Percentiles rank a stretch among this genome's conserved stretches.
phyloP scores from a whole-genome alignment of 352 stramenopile genomes.

The Globisporangium okanoganense region DNA sequence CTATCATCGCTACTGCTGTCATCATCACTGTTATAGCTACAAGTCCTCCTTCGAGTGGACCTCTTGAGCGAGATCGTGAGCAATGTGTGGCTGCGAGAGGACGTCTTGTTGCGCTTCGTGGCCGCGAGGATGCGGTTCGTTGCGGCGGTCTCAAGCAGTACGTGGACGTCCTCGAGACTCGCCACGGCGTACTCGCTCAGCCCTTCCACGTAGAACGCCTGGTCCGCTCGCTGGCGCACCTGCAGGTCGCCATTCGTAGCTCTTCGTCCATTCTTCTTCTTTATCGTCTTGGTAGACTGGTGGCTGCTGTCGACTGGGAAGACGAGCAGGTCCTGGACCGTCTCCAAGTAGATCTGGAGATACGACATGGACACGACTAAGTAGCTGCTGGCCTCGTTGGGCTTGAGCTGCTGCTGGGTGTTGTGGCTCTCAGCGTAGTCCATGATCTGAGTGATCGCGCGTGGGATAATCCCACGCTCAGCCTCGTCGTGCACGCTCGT shows the following conservation, averaged over 20 bases:
- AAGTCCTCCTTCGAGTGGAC: not conserved
- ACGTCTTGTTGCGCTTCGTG: constrained; percentile 61
- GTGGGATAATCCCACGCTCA: constrained; percentile 59
- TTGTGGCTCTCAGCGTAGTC: constrained; percentile 25
- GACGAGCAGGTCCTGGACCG: constrained; percentile 55
- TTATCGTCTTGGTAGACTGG: not conserved
- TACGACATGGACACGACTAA: constrained; percentile 49
- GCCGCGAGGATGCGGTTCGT: constrained; percentile 51
- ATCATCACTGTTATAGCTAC: not conserved
- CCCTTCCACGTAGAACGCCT: constrained; percentile 57
- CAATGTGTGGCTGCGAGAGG: constrained; percentile 66
- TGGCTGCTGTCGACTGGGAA: constrained; percentile 13
- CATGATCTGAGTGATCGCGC: constrained; percentile 50
- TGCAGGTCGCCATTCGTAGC: constrained; percentile 24
- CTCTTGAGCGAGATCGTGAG: constrained; percentile 51
- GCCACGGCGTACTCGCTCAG: constrained; percentile 50
- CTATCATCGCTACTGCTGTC: constrained; percentile 3
- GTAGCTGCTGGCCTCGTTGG: not conserved
- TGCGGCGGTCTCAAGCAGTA: constrained; percentile 40
- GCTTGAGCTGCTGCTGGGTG: not conserved
- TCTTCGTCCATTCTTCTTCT: not conserved
- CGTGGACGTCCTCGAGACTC: constrained; percentile 40
- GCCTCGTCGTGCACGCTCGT: constrained; percentile 24
- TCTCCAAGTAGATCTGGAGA: constrained; percentile 77
- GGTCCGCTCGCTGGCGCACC: constrained; percentile 40